Evolutionary conservation across 768 basidiomycete genomes (phyloP).

Genomic region (Xerocomus potaroensis): DNA sequence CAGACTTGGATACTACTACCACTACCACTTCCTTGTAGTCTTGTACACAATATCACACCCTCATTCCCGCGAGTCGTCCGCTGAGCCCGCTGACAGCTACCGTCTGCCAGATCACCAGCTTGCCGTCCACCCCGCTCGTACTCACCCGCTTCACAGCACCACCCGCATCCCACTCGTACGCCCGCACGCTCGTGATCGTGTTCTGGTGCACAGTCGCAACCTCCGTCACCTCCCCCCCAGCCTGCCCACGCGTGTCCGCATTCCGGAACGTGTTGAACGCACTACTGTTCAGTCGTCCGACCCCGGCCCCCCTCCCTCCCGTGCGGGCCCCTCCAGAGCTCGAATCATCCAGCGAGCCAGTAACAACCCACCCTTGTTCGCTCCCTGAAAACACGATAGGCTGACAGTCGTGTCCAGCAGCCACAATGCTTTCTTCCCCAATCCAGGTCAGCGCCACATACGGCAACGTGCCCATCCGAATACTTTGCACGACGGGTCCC

Average conservation of each 20-base stretch:
- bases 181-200: conserved; percentile 88
- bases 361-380: conserved; percentile 70
- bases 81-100: conserved; percentile 49
- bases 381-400: conserved; percentile 82
- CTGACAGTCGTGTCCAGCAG: conserved; percentile 97
- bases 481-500: conserved; percentile 64
- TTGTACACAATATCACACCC: conserved; percentile 29
- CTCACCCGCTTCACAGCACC: conserved; percentile 72
- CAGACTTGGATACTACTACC: conserved; percentile 26
- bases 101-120: conserved; percentile 88
- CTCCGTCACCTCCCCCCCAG: conserved; percentile 50
- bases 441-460: conserved; percentile 84
- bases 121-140: conserved; percentile 92
- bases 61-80: conserved; percentile 47
- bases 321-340: conserved; percentile 39
- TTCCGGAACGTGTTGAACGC: conserved; percentile 94
- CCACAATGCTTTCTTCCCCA: conserved; percentile 75
- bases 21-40: conserved; percentile 18
- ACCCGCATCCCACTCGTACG: conserved; percentile 54
- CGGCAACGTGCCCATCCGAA: conserved; percentile 77
- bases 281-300: conserved; percentile 82
- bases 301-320: conserved; percentile 39
- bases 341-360: conserved; percentile 85
- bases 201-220: conserved; percentile 94
- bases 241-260: conserved; percentile 72